Percentiles rank a stretch among this genome's conserved stretches.
Evolutionary conservation across 2,329 filamentous ascomycete species (phyloP).

Genomic region (Dichotomopilus funicola): DNA sequence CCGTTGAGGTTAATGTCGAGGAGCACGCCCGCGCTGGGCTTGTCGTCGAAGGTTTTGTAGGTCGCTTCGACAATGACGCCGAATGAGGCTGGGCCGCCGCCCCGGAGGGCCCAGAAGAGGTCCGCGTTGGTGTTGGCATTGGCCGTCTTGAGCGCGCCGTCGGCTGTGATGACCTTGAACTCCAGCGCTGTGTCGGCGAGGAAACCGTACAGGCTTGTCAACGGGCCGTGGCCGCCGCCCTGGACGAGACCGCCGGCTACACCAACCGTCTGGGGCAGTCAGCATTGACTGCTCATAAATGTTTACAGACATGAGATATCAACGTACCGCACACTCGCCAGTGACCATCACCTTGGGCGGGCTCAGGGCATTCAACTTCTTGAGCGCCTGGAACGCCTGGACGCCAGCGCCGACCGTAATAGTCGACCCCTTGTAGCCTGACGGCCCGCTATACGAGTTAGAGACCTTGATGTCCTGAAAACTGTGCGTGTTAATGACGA

Average conservation of each 20-base stretch:
- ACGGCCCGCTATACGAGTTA: conserved; percentile 27
- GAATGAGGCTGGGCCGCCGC: conserved; percentile 47
- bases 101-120: conserved; percentile 50
- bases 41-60: conserved; percentile 46
- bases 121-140: conserved; percentile 39
- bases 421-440: conserved; percentile 40
- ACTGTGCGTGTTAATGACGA: conserved; percentile 51
- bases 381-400: conserved; percentile 39
- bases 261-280: conserved; percentile 42
- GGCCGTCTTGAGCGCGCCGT: conserved; percentile 37
- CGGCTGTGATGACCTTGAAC: conserved; percentile 42
- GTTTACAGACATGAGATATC: not conserved
- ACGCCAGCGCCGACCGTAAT: conserved; percentile 49
- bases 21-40: conserved; percentile 36
- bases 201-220: conserved; percentile 39
- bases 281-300: not conserved
- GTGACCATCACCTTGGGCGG: conserved; percentile 39
- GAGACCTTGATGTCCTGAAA: conserved; percentile 43
- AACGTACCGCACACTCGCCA: conserved; percentile 44
- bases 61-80: conserved; percentile 42
- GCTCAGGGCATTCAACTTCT: conserved; percentile 34
- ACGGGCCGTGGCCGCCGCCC: conserved; percentile 50
- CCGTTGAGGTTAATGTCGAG: conserved; percentile 33
- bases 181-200: conserved; percentile 44
- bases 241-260: conserved; percentile 55